Evolutionary conservation across 192 early-diverging fungal species (phyloP).

Genomic region (Lobulomyces angularis): DNA sequence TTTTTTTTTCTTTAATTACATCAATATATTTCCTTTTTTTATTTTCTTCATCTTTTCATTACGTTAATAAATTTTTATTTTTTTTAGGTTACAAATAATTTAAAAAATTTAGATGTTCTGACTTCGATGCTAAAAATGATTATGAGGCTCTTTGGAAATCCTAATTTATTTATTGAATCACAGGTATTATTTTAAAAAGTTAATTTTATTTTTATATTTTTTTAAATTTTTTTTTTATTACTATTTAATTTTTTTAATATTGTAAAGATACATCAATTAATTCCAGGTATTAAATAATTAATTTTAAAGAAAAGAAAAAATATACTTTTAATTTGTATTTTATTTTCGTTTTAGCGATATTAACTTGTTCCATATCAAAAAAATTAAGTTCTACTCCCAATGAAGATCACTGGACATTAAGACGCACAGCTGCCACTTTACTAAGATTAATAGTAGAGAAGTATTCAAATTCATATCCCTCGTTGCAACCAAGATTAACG

Average conservation of each 20-base stretch:
- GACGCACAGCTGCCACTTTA: slow-evolving; percentile 63
- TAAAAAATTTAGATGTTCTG: slow-evolving; percentile 57
- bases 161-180: slow-evolving; percentile 83
- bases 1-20: neutral
- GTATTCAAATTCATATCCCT: slow-evolving; percentile 71
- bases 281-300: neutral
- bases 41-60: slow-evolving; percentile 1
- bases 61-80: too few relatives aligned
- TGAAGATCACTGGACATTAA: slow-evolving; percentile 76
- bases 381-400: slow-evolving; percentile 53
- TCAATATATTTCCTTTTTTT: neutral
- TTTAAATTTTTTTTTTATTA: neutral
- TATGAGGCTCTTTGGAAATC: slow-evolving; percentile 69
- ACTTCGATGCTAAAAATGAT: slow-evolving; percentile 69
- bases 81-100: slow-evolving; percentile 58
- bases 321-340: neutral
- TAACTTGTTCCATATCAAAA: slow-evolving; percentile 87
- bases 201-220: slow-evolving; percentile 9
- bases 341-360: slow-evolving; percentile 72
- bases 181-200: too few relatives aligned
- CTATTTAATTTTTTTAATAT: slow-evolving; percentile 1
- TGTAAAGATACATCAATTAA: neutral
- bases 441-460: slow-evolving; percentile 57
- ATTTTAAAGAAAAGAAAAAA: neutral
- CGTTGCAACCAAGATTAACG: slow-evolving; percentile 75